Base-by-base conservation (phyloP, 768 basidiomycete species). In the Russula griseocarnosa region DNA sequence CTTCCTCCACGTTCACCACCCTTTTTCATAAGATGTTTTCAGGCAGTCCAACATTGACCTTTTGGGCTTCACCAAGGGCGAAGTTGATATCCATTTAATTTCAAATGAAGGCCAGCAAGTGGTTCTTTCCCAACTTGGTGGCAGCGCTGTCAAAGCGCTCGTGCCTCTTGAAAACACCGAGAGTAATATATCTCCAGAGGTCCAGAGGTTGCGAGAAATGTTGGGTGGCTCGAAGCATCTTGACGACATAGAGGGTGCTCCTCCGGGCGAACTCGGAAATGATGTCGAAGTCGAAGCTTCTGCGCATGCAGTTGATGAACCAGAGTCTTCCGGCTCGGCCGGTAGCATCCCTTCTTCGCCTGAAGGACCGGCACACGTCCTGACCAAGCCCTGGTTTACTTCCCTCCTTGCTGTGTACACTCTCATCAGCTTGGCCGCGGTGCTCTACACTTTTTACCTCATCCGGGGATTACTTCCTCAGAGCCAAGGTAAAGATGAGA, bases 61-160 rank as follows among this genome's bases (percentile, higher is more conserved):
- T 59, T 42, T 64, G 66, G 28, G 56, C 34, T 26, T 55, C 16
- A 32, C 61, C 58, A 72, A 69, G 56, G 71, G 71, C 42, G 60
- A 74, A 50, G 54, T 73, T n/a, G 69, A 71, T 63, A 69, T 79
- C 34, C 73, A 71, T 61, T 61, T 73, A 61, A 71, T 73, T 44
- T 72, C 70, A 40, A 56, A 70, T 34, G 70, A 74, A 52, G 70
- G 75, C 26, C 75, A 74, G 55, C 68, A 70, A 40, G 72, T 69
- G 42, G 67, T 72, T 34, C 70, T 75, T 62, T 70, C 75, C 28
- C 65, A 71, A 50, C 70, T 73, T 38, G 70, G 68, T 22, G 66
- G 62, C 30, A 61, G 72, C 51, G 69, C 70, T 36, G 63, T 73
- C 50, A 73, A 72, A 59, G 72, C 71, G n/a, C 52, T 73, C 53